Conservation (phyloP, 1,139 yeast genomes). For the Geotrichum reessii region DNA sequence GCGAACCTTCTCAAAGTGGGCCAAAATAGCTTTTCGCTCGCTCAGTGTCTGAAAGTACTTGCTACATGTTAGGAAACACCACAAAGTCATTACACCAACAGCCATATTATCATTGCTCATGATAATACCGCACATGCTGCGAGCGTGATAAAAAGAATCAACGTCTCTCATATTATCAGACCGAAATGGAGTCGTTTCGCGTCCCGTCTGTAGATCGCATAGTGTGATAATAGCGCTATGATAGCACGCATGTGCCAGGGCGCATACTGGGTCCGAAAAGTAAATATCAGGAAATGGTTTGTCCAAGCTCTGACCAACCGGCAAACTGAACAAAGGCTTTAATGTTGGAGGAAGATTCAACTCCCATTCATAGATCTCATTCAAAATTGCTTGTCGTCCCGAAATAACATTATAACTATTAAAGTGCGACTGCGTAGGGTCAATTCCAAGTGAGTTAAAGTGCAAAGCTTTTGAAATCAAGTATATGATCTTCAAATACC, state of each 20-base stretch:
- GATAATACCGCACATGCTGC: conserved; percentile 14
- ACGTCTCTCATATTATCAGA: conserved; percentile 4
- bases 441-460: conserved; percentile 10
- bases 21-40: conserved; percentile 11
- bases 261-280: conserved; percentile 9
- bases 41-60: conserved; percentile 4
- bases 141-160: conserved; percentile 12
- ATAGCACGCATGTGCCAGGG: conserved; percentile 11
- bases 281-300: conserved; percentile 13
- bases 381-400: conserved; percentile 2
- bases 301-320: neutral
- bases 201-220: conserved; percentile 6
- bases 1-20: conserved; percentile 8
- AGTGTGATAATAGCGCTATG: conserved; percentile 11
- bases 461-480: conserved; percentile 10
- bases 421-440: conserved; percentile 5
- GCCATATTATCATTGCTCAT: conserved; percentile 1
- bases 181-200: conserved; percentile 4
- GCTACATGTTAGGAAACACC: conserved; percentile 13
- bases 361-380: conserved; percentile 13
- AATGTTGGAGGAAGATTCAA: conserved; percentile 5
- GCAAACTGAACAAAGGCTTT: conserved; percentile 6
- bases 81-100: conserved; percentile 8
- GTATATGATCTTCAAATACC: conserved; percentile 5
- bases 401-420: neutral